Evolutionary conservation across 139 green algal genomes (phyloP), one percentile per base, ranked within the genome.

Genomic region (Chloropicon primus): DNA sequence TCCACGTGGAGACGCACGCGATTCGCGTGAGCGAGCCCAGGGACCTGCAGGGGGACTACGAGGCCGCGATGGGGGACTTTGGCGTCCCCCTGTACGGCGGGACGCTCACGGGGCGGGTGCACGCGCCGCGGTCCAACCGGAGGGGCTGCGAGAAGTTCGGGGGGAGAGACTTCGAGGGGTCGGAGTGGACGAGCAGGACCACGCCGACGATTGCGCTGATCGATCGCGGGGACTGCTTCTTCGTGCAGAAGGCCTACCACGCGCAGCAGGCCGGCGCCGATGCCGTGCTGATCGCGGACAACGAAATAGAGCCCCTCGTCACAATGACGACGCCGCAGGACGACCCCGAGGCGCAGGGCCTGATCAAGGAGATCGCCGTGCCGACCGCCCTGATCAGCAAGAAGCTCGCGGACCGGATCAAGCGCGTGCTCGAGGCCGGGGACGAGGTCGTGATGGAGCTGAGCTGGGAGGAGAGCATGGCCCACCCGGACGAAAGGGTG

Each of bases 381-480:
- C 90, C 90, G 22, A 89, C 90, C 1, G 90, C 80, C 2, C 86
- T 98, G 27, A 87, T 97, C 71, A 87, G 54, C 27, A 90, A 90
- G 78, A 77, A 81, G 0, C 84, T 87, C 22, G 92, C 86, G 1
- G 76, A 94, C 0, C 29, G 75, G 21, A 82, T 98, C 25, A 93
- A 94, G 83, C 72, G 71, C 23, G 85, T 93, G 54, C 72, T 97
- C 24, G 73, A 76, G 27, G 72, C 54, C 25, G 81, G 80, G 0
- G 77, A 83, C 5, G 86, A 91, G 0, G 84, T 89, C 25, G 74
- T 95, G 73, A 82, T 82, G 72, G 80, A 87, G 77, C 62, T 95
- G 24, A 88, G 95, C 83, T 98, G 93, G 93, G 90, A 81, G 2
- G 87, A 93, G 72, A 74, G 88, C 0, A 72, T 97, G 75, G 90